A percentile compares a stretch with the other conserved stretches of the same genome.
Evolutionary conservation across 805 yeast genomes (phyloP).

Genomic region (Wickerhamiella kurtzmanii): DNA sequence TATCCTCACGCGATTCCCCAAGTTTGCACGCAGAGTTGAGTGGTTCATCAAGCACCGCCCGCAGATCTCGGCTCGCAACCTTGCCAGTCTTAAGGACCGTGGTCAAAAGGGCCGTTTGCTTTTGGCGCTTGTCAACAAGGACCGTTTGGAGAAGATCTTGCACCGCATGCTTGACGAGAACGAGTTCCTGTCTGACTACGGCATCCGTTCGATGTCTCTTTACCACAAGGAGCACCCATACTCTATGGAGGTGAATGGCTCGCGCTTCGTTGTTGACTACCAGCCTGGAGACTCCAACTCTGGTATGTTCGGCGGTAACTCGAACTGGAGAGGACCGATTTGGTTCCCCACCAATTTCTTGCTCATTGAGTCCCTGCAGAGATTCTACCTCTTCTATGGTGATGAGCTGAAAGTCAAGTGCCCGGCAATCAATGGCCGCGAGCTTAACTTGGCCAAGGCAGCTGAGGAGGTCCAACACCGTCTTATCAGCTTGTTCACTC

Average conservation of each 20-base stretch:
- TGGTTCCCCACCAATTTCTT: conserved; percentile 91
- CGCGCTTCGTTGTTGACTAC: conserved; percentile 34
- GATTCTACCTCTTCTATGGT: conserved; percentile 82
- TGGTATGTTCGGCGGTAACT: conserved; percentile 91
- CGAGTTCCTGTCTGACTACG: conserved; percentile 73
- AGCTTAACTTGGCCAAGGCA: conserved; percentile 31
- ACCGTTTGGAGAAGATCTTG: conserved; percentile 60
- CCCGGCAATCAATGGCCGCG: conserved; percentile 45
- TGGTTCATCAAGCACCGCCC: conserved; percentile 70
- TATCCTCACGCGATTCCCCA: conserved; percentile 59
- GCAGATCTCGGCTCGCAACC: conserved; percentile 61
- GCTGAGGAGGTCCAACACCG: conserved; percentile 86
- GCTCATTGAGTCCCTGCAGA: conserved; percentile 71
- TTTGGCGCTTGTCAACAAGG: conserved; percentile 67
- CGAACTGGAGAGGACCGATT: conserved; percentile 95
- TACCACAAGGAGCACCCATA: conserved; percentile 76
- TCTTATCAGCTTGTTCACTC: conserved; percentile 63
- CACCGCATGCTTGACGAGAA: conserved; percentile 71
- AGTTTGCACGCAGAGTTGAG: conserved; percentile 65
- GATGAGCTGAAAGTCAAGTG: conserved; percentile 73
- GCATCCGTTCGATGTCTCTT: conserved; percentile 79
- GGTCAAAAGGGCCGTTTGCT: conserved; percentile 76
- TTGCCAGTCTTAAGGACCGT: conserved; percentile 62
- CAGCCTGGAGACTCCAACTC: conserved; percentile 46
- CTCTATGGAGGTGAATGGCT: conserved; percentile 69